Evolutionary conservation across 192 early-diverging fungal genomes (phyloP), one percentile per base, ranked within the genome.

Genomic region (Chytriomyces confervae): DNA sequence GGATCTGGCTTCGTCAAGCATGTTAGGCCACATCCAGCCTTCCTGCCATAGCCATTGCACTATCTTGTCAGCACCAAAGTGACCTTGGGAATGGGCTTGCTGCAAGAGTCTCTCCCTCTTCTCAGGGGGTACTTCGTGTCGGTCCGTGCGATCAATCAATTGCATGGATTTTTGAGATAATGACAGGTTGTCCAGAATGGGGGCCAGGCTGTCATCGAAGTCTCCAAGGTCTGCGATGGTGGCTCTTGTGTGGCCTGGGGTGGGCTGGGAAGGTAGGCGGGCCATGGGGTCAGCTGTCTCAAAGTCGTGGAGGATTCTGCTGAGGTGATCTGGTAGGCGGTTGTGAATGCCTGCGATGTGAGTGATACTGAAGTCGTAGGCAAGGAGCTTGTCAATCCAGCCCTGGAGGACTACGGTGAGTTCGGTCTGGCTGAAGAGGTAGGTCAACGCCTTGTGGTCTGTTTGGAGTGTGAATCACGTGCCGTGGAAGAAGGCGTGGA

Each of bases 341-440:
- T 62, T 62, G 20, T 62, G n/a, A 62, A 62, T 6, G 8, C 62
- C 62, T 20, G 62, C 8, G 7, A 62, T 62, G 20, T 62, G 62
- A 18, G 62, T 62, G 8, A 62, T 27, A 24, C 20, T 11, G 62
- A 62, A 62, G 29, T 62, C 62, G 20, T 62, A 62, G 7, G 62
- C n/a, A 20, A 62, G 62, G 62, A 62, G 29, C 20, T 62, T 62
- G 20, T 62, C 62, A 6, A 62, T 62, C 62, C 62, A 62, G n/a
- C 62, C 62, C 29, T 62, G 62, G 20, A 62, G 20, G 7, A 62
- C 29, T 20, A 62, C 62, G 20, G n/a, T 62, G 20, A 62, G 20
- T 6, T 62, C 8, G n/a, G n/a, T 20, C 20, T 62, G 62, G 6
- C 62, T 20, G 20, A 62, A 62, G n/a, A 62, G 20, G 20, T 62